Conservation (phyloP, 2,329 filamentous ascomycete species). For the Sclerotinia sclerotiorum region DNA sequence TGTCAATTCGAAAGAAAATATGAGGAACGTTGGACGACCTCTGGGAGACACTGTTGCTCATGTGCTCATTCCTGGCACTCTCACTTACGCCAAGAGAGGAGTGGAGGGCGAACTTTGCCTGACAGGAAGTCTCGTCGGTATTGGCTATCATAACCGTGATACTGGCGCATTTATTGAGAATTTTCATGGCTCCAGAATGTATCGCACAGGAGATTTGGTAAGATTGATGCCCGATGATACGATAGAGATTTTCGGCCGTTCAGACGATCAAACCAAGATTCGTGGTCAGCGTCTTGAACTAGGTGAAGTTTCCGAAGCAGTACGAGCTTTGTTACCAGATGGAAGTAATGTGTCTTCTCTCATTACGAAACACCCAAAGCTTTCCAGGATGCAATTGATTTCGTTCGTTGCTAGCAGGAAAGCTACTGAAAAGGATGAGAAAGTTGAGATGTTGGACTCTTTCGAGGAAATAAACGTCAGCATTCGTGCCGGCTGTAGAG, state of each 20-base stretch:
- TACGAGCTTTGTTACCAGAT: not conserved
- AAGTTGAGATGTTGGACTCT: not conserved
- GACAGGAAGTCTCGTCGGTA: conserved; percentile 10
- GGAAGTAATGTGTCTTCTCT: conserved; percentile 1
- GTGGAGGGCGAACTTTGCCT: conserved; percentile 18
- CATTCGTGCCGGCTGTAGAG: conserved; percentile 37
- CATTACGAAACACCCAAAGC: conserved; percentile 3
- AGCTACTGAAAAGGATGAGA: not conserved
- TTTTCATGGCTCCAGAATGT: conserved; percentile 13
- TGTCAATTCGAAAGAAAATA: conserved; percentile 8
- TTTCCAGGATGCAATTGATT: conserved; percentile 8
- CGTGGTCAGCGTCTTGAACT: conserved; percentile 28
- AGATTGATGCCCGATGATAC: conserved; percentile 51
- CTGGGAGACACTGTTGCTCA: conserved; percentile 13
- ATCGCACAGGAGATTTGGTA: conserved; percentile 55
- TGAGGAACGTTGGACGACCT: conserved; percentile 9
- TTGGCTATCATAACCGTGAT: conserved; percentile 13
- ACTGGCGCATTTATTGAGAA: conserved; percentile 16
- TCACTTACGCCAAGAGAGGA: not conserved
- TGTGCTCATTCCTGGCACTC: conserved; percentile 14
- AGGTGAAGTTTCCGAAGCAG: conserved; percentile 4
- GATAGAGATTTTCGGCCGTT: conserved; percentile 58
- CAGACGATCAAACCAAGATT: conserved; percentile 61
- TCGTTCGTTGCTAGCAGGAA: conserved; percentile 8
- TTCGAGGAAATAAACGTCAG: conserved; percentile 42